Conservation (phyloP, 1,284 basidiomycete genomes). For the Cryptococcus wingfieldii region DNA sequence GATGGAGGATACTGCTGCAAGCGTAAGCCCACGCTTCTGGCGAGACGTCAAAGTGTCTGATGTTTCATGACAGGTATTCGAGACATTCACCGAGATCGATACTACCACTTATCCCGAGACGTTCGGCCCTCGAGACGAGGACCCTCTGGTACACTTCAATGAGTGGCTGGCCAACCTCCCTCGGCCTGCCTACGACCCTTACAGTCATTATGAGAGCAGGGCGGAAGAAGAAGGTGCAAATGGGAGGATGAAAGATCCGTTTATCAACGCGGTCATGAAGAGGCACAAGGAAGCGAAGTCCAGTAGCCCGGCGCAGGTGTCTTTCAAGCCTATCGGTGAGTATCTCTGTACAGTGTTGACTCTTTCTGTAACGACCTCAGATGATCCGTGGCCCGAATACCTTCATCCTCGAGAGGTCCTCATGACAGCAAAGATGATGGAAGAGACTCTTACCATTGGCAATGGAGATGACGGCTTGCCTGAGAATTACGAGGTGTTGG, state of each 20-base stretch:
- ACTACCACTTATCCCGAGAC: not conserved
- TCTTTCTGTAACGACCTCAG: not conserved
- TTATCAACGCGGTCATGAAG: not conserved
- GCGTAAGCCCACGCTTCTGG: not conserved
- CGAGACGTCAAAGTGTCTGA: not conserved
- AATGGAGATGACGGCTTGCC: not conserved
- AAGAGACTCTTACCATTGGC: not conserved
- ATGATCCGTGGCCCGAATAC: not conserved
- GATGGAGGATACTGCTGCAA: conserved; percentile 3
- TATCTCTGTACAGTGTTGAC: not conserved
- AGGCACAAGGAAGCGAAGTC: conserved; percentile 1
- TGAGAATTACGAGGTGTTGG: not conserved
- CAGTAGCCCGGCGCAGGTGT: not conserved
- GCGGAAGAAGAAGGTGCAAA: not conserved
- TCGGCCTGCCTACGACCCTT: not conserved
- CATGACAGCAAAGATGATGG: conserved; percentile 4
- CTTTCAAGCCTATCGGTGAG: not conserved
- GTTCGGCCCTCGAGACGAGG: not conserved
- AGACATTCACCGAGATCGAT: not conserved
- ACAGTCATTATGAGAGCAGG: not conserved
- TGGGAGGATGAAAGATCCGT: not conserved
- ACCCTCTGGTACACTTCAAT: not conserved
- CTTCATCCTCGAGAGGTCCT: not conserved
- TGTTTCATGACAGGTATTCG: not conserved
- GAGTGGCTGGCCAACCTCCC: not conserved